phyloP scores from a whole-genome alignment of 208 protist species.

The Angomonas deanei region DNA sequence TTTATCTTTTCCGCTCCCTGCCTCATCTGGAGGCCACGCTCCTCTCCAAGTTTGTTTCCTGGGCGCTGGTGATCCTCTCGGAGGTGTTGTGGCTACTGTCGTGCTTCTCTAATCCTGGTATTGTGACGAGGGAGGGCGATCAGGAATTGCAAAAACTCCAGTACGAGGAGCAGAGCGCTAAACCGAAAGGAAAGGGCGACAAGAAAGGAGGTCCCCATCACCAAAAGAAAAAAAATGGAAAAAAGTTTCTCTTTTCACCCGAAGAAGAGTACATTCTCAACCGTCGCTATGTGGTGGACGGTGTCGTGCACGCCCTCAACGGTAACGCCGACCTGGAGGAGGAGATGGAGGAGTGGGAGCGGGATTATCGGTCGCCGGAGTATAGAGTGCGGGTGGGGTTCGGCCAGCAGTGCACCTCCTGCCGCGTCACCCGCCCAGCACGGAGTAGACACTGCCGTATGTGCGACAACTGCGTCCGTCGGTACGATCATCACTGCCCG shows the following conservation, averaged over 20 bases:
- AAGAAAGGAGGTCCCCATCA: background rate
- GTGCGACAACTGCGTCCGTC: constrained; percentile 90
- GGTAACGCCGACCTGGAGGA: constrained; percentile 7
- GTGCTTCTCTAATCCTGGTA: constrained; percentile 76
- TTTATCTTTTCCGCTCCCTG: constrained; percentile 68
- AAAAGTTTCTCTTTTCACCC: constrained; percentile 21
- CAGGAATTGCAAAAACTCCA: background rate
- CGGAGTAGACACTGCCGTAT: constrained; percentile 94
- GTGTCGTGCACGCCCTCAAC: constrained; percentile 55
- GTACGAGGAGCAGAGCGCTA: background rate
- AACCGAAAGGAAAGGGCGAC: background rate
- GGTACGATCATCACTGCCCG: constrained; percentile 95
- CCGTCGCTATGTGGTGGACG: constrained; percentile 67
- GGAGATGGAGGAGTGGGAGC: constrained; percentile 10
- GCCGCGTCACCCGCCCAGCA: constrained; percentile 69
- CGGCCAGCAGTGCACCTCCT: constrained; percentile 60
- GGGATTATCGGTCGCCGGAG: constrained; percentile 8
- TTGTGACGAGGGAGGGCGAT: constrained; percentile 36
- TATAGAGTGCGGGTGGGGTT: constrained; percentile 10
- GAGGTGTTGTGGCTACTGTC: constrained; percentile 63
- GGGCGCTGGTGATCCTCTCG: constrained; percentile 44
- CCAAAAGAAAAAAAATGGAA: background rate
- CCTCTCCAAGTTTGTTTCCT: constrained; percentile 53
- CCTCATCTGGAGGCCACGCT: constrained; percentile 38
- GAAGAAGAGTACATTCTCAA: constrained; percentile 59